Percentiles rank a stretch among this genome's conserved stretches.
These are phyloP conservation scores for Diaporthe citrichinensis DNA, from an alignment of 2,329 filamentous ascomycete species.

Conservation along the genomic window DNA sequence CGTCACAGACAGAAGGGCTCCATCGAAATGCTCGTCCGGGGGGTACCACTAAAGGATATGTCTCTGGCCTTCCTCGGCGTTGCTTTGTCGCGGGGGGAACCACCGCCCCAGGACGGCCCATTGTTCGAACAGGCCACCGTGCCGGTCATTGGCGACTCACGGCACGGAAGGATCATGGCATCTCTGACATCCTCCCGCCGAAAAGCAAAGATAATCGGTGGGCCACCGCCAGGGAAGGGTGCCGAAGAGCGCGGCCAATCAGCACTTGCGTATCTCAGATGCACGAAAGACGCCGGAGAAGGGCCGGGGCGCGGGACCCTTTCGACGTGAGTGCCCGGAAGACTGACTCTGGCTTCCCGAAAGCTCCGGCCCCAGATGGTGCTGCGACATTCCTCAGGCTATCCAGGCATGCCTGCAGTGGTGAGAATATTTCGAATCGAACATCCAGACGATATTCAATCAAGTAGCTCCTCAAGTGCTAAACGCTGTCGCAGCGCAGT, in stretches of 20 bases:
- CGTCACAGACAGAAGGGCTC: not conserved
- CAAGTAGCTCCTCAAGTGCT: not conserved
- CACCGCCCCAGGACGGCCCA: not conserved
- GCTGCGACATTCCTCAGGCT: not conserved
- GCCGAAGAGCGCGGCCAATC: slow-evolving; percentile 36
- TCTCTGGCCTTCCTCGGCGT: not conserved
- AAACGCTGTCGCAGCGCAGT: not conserved
- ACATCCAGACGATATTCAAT: not conserved
- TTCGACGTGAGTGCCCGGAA: slow-evolving; percentile 31
- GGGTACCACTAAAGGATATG: not conserved
- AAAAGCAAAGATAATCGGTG: slow-evolving; percentile 15
- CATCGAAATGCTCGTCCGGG: not conserved
- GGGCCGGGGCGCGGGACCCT: slow-evolving; percentile 37
- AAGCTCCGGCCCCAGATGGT: slow-evolving; percentile 22
- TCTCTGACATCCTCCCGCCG: slow-evolving; percentile 18
- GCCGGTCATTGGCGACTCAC: slow-evolving; percentile 21
- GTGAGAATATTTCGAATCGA: not conserved
- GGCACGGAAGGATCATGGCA: slow-evolving; percentile 21
- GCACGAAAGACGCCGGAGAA: slow-evolving; percentile 41
- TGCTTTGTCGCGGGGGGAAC: not conserved
- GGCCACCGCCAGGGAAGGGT: slow-evolving; percentile 16
- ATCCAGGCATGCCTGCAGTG: not conserved
- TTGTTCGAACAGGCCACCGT: slow-evolving; percentile 15
- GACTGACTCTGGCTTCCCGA: slow-evolving; percentile 30
- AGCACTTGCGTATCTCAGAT: slow-evolving; percentile 23